Evolutionary conservation across 176 grass and related monocot species (phyloP), one percentile per base, ranked within the genome.

Genomic region (Eleusine indica): DNA sequence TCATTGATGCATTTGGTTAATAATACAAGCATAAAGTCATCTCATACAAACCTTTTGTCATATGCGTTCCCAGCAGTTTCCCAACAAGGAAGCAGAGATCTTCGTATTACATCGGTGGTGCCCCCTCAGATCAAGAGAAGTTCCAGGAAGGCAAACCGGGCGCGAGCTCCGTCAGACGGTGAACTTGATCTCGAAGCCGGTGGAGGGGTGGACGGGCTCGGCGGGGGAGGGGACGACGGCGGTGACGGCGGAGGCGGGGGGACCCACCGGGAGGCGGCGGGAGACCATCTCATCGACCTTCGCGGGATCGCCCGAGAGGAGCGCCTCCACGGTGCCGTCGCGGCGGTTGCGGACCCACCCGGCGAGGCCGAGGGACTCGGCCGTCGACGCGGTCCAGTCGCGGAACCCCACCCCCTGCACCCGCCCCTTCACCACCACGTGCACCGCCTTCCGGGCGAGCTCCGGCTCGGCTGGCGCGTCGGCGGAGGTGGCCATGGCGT

Each of bases 271-370:
- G 73, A 89, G 78, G 69, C 75, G 88, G 39, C 86, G 68, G 32
- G 84, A 73, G 7, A 92, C 90, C 90, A 97, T 97, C 74, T 97
- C 92, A 54, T 97, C 80, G 29, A 94, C 86, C 30, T 68, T 75
- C 14, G 71, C 17, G 38, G 92, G 77, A 9, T 92, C 86, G 0
- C 94, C 92, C 4, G 90, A 97, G 84, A 97, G 88, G 44, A 97
- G 85, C 18, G 92, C 86, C 90, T 94, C 92, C 17, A 97, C 92
- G 75, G 90, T 84, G 32, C 94, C 92, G 70, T 94, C 94, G 42
- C 94, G 73, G 72, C 90, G 86, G 77, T 92, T 97, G 32, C 94
- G 90, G 69, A 97, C 94, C 94, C 90, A 97, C 0, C 94, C 92
- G 37, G 85, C 86, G 46, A 97, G 88, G 9, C 84, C 92, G 44